Evolutionary conservation across 2,329 filamentous ascomycete genomes (phyloP).

Genomic region (Talaromyces atroroseus): DNA sequence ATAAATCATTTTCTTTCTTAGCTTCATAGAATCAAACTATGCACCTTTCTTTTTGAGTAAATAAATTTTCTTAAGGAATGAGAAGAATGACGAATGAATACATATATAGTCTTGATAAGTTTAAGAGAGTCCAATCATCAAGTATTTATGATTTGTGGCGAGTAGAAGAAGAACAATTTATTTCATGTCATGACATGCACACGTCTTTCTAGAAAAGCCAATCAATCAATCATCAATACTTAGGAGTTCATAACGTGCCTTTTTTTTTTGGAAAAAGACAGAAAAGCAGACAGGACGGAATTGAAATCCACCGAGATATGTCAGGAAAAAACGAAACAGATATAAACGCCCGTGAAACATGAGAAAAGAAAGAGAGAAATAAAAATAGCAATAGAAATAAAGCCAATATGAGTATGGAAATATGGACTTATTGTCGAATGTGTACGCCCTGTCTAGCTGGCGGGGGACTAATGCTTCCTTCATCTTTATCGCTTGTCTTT

Average conservation of each 20-base stretch:
- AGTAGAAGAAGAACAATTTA: not conserved
- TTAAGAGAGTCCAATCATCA: no score
- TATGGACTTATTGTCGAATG: slow-evolving; percentile 52
- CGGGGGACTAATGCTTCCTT: slow-evolving; percentile 43
- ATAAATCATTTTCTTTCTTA: slow-evolving; percentile 2
- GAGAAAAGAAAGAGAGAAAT: slow-evolving; percentile 10
- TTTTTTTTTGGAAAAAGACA: not conserved
- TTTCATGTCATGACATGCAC: not conserved
- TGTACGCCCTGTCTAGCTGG: slow-evolving; percentile 52
- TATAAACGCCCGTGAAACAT: not conserved
- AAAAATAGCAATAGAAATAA: slow-evolving; percentile 11
- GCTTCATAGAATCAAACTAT: not conserved
- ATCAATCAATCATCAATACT: not conserved
- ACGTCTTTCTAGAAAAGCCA: no score
- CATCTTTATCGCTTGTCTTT: slow-evolving; percentile 42
- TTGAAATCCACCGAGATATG: not conserved
- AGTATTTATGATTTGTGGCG: no score
- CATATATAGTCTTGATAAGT: no score
- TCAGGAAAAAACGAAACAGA: not conserved
- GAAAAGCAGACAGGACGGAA: not conserved
- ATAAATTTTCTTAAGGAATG: not conserved
- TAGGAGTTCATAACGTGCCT: not conserved
- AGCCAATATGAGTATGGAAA: slow-evolving; percentile 3
- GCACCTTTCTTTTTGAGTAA: not conserved
- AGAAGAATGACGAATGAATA: no score